phyloP scores from a whole-genome alignment of 306 rosid genomes.

The Casuarina equisetifolia region DNA sequence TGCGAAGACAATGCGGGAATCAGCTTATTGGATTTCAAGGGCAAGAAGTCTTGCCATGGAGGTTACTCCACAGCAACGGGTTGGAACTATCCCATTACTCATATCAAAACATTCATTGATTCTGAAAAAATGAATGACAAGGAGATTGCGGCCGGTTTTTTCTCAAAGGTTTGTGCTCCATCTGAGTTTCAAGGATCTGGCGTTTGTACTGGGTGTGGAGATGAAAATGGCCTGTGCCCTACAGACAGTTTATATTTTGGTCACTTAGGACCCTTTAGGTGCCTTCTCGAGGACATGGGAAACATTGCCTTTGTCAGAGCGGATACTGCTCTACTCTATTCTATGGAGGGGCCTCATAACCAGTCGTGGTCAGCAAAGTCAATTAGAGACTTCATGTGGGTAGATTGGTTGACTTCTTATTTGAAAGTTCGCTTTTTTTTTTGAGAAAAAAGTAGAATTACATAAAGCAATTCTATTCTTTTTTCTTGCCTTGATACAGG shows the following conservation, averaged over 20 bases:
- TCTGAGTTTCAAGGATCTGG: constrained; percentile 31
- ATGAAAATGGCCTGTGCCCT: constrained; percentile 30
- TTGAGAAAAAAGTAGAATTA: too few species aligned
- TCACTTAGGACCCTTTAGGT: constrained; percentile 38
- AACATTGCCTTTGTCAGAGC: constrained; percentile 37
- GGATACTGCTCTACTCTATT: constrained; percentile 31
- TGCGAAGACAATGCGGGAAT: constrained; percentile 28
- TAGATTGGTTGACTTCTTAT: background rate
- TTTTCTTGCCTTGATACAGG: constrained; percentile 25
- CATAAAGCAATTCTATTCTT: constrained; percentile 6
- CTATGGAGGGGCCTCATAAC: constrained; percentile 33
- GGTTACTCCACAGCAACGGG: constrained; percentile 47
- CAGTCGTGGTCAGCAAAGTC: constrained; percentile 33
- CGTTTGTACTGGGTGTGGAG: constrained; percentile 28
- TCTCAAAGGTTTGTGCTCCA: constrained; percentile 37
- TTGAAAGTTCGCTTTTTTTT: background rate
- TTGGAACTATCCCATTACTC: constrained; percentile 40
- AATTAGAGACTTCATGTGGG: constrained; percentile 37
- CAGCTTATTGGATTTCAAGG: constrained; percentile 34
- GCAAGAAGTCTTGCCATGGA: constrained; percentile 38
- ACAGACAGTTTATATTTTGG: constrained; percentile 24
- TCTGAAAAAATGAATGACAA: constrained; percentile 16
- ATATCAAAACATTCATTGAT: constrained; percentile 17
- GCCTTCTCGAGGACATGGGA: constrained; percentile 36
- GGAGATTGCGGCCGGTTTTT: constrained; percentile 30